Evolutionary conservation across 2,329 filamentous ascomycete species (phyloP).

Genomic region (Xylariaceae sp.): DNA sequence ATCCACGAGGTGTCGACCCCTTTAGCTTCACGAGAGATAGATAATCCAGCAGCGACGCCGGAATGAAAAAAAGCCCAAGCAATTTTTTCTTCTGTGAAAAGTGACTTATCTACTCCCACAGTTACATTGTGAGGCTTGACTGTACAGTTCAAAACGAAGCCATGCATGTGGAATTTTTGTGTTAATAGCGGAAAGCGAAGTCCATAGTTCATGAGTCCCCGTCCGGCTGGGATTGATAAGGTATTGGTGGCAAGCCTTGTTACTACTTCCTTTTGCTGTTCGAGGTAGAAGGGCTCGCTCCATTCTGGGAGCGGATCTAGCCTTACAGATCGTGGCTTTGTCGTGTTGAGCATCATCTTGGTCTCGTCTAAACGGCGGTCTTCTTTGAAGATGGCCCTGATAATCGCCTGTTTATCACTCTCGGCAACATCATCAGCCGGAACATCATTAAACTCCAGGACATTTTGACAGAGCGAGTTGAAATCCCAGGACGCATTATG

Average conservation of each 20-base stretch:
- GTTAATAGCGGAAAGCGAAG: conserved; percentile 87
- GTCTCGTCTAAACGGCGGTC: conserved; percentile 91
- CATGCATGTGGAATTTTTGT: conserved; percentile 86
- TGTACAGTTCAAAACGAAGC: conserved; percentile 89
- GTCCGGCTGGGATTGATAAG: conserved; percentile 84
- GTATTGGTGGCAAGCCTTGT: conserved; percentile 86
- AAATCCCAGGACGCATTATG: conserved; percentile 76
- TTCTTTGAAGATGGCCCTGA: conserved; percentile 86
- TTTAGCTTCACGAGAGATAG: conserved; percentile 86
- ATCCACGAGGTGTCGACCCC: conserved; percentile 99
- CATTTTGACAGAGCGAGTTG: conserved; percentile 73
- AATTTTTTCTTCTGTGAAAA: conserved; percentile 94
- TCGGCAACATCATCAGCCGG: conserved; percentile 81
- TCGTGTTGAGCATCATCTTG: conserved; percentile 81
- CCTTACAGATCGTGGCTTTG: conserved; percentile 78
- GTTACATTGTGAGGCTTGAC: conserved; percentile 93
- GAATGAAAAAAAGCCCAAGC: conserved; percentile 99
- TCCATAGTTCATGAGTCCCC: conserved; percentile 86
- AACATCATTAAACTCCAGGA: conserved; percentile 64
- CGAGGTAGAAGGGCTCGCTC: conserved; percentile 85
- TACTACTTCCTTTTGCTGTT: conserved; percentile 90
- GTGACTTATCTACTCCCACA: conserved; percentile 85
- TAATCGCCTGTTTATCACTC: conserved; percentile 81
- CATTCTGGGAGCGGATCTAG: conserved; percentile 76
- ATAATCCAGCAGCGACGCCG: conserved; percentile 88